These are phyloP conservation scores for Suhomyces bribrorum DNA, from an alignment of 1,139 yeast genomes.

Conservation along the genomic window DNA sequence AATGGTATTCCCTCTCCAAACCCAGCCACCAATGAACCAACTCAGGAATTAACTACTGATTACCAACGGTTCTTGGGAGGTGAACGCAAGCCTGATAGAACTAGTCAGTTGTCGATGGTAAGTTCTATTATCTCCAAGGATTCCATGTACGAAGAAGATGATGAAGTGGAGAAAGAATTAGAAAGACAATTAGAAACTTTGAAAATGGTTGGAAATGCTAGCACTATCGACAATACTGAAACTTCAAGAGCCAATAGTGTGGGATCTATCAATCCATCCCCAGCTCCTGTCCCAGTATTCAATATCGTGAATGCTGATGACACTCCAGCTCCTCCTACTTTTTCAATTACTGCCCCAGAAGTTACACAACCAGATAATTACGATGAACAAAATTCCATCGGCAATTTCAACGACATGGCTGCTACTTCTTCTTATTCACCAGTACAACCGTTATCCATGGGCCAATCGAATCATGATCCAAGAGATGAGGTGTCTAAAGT, in stretches of 20 bases:
- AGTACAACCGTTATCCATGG: conserved; percentile 29
- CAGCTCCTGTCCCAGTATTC: conserved; percentile 18
- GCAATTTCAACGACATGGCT: conserved; percentile 12
- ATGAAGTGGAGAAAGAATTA: conserved; percentile 42
- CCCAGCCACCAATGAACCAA: conserved; percentile 13
- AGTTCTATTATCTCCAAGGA: conserved; percentile 47
- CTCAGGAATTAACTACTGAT: conserved; percentile 22
- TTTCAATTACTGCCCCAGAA: conserved; percentile 6
- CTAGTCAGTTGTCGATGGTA: conserved; percentile 44
- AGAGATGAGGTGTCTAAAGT: conserved; percentile 4
- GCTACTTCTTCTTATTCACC: conserved; percentile 25
- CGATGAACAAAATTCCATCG: conserved; percentile 15
- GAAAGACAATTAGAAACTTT: conserved; percentile 42
- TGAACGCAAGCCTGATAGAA: conserved; percentile 18
- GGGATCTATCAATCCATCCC: neutral
- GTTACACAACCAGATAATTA: conserved; percentile 2
- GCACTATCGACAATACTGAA: conserved; percentile 2
- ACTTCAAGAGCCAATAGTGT: neutral
- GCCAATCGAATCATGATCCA: conserved; percentile 18
- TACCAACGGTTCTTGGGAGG: conserved; percentile 32
- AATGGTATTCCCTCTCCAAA: neutral
- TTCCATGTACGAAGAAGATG: conserved; percentile 28
- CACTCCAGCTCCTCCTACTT: conserved; percentile 1
- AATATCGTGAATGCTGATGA: conserved; percentile 17
- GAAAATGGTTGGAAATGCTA: conserved; percentile 29